A percentile compares a stretch with the other conserved stretches of the same genome.
Evolutionary conservation across 2,329 filamentous ascomycete genomes (phyloP).

Genomic region (Aspergillus thermomutatus): DNA sequence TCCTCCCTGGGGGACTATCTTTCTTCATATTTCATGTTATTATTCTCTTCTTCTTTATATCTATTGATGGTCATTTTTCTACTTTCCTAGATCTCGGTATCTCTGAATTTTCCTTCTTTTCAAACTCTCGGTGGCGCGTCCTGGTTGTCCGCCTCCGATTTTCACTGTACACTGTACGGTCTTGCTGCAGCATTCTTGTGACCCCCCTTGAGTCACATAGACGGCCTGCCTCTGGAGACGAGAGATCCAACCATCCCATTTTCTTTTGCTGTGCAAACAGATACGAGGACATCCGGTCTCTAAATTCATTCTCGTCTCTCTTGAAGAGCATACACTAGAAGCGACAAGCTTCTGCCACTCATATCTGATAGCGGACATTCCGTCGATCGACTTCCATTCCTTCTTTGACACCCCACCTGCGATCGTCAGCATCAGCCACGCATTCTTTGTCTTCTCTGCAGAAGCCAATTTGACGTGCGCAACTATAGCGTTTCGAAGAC

Average conservation of each 20-base stretch:
- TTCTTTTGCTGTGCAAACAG: slow-evolving; percentile 28
- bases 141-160: slow-evolving; percentile 40
- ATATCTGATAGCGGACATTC: slow-evolving; percentile 30
- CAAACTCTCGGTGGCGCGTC: slow-evolving; percentile 25
- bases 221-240: slow-evolving; percentile 9
- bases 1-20: slow-evolving; percentile 14
- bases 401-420: slow-evolving; percentile 23
- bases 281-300: slow-evolving; percentile 11
- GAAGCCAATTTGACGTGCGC: slow-evolving; percentile 9
- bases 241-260: slow-evolving; percentile 5
- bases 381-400: slow-evolving; percentile 30
- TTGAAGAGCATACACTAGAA: slow-evolving; percentile 8
- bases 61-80: slow-evolving; percentile 3
- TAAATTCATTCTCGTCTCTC: slow-evolving; percentile 20
- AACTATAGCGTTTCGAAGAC: slow-evolving; percentile 6
- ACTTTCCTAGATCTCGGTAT: slow-evolving; percentile 23
- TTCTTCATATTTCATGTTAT: slow-evolving; percentile 22
- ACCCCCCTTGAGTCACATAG: slow-evolving; percentile 20
- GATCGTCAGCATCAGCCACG: slow-evolving; percentile 27
- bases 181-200: slow-evolving; percentile 15
- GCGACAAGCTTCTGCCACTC: slow-evolving; percentile 1
- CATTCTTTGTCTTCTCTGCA: slow-evolving; percentile 18
- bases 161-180: slow-evolving; percentile 17
- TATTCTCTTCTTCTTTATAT: slow-evolving; percentile 17
- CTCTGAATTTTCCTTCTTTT: slow-evolving; percentile 25